phyloP scores from a whole-genome alignment of 163 green algal species.

The Scenedesmus sp. region DNA sequence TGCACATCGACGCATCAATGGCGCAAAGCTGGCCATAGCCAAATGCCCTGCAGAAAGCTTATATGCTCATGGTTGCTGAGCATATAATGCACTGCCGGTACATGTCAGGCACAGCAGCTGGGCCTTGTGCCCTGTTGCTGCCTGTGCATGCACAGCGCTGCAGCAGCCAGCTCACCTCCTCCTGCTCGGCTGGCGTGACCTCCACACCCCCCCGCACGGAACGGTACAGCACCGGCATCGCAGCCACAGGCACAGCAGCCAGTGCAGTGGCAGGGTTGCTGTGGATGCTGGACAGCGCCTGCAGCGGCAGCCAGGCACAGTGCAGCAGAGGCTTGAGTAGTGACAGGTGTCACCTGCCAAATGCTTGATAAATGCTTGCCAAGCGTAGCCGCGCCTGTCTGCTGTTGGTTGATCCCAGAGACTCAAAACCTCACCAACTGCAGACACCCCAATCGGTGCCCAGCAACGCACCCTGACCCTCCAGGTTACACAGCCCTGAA shows the following conservation, averaged over 20 bases:
- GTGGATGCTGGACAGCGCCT: conserved; percentile 79
- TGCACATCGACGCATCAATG: neutral
- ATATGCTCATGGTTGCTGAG: neutral
- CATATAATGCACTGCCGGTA: neutral
- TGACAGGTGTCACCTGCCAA: too few relatives aligned
- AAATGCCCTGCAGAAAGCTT: neutral
- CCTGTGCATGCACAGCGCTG: neutral
- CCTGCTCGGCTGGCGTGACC: conserved; percentile 56
- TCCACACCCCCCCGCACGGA: conserved; percentile 32
- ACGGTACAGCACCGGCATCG: conserved; percentile 58
- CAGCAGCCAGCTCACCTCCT: conserved; percentile 30
- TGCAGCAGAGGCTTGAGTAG: neutral
- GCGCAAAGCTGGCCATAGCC: too few relatives aligned
- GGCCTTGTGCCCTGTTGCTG: neutral
- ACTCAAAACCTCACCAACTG: too few relatives aligned
- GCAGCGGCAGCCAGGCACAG: conserved; percentile 53
- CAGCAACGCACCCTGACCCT: too few relatives aligned
- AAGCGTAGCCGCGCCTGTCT: neutral
- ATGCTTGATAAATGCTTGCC: too few relatives aligned
- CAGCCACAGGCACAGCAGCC: conserved; percentile 77
- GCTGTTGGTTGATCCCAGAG: too few relatives aligned
- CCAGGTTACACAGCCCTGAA: too few relatives aligned
- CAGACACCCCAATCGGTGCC: too few relatives aligned
- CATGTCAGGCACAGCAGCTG: neutral
- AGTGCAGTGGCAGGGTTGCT: conserved; percentile 86